A percentile compares a stretch with the other conserved stretches of the same genome.
phyloP scores from a whole-genome alignment of 23 red algal species.

The Chondrus crispus region DNA sequence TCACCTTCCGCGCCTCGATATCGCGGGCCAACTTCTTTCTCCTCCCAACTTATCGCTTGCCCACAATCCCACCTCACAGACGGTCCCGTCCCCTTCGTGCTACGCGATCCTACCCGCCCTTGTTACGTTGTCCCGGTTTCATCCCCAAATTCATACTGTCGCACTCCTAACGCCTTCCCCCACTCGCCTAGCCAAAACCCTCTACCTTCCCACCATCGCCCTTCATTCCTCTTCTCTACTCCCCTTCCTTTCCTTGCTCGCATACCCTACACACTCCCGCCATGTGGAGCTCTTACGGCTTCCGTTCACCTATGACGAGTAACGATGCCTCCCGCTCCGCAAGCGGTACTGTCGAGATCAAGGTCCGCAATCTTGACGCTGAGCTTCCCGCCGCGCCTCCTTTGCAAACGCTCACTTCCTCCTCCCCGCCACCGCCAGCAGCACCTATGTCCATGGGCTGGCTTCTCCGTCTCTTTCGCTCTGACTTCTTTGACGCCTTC shows the following conservation, averaged over 20 bases:
- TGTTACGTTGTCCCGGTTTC: too few species aligned
- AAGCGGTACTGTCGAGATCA: conserved; percentile 27
- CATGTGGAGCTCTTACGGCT: conserved; percentile 51
- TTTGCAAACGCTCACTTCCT: background rate
- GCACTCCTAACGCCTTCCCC: background rate
- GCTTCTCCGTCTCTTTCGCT: conserved; percentile 94
- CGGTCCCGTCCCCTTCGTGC: too few species aligned
- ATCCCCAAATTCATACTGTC: too few species aligned
- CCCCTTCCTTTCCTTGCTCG: background rate
- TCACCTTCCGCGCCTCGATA: too few species aligned
- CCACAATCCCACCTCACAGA: too few species aligned
- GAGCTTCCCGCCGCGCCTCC: background rate
- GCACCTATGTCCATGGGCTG: conserved; percentile 80
- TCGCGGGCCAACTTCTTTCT: too few species aligned
- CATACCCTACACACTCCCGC: background rate
- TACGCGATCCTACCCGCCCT: too few species aligned
- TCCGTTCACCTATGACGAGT: conserved; percentile 20
- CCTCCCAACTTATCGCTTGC: too few species aligned
- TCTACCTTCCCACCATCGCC: background rate
- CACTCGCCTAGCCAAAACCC: background rate
- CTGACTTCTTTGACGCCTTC: conserved; percentile 99
- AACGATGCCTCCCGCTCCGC: background rate
- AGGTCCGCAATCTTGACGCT: conserved; percentile 53
- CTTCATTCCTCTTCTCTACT: background rate
- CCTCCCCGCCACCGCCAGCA: background rate